phyloP scores from a whole-genome alignment of 345 rosid genomes.

The Populus nigra region DNA sequence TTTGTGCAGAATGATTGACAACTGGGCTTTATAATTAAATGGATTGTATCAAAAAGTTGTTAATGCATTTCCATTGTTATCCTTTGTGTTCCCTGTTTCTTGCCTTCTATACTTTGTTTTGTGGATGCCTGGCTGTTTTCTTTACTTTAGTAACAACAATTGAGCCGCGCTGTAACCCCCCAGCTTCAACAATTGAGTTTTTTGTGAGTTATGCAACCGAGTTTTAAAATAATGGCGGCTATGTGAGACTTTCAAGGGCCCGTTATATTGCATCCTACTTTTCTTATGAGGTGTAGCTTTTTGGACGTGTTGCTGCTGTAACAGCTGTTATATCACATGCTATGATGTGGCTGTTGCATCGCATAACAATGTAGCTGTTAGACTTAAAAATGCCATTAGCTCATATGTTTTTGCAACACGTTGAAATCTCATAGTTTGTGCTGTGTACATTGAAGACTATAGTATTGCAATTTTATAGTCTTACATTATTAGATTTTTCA shows the following conservation, averaged over 20 bases:
- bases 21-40: neutral
- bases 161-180: neutral
- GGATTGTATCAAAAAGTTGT: neutral
- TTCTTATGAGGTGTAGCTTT: no score
- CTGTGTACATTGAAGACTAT: neutral
- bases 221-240: neutral
- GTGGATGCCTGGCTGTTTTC: neutral
- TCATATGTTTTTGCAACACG: neutral
- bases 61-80: neutral
- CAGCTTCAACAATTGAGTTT: neutral
- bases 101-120: neutral
- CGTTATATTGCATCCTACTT: no score
- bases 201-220: neutral
- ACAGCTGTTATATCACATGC: neutral
- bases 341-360: neutral
- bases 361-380: neutral
- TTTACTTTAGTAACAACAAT: neutral
- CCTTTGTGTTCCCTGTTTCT: neutral
- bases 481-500: neutral
- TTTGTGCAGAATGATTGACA: neutral
- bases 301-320: no score
- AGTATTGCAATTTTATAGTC: neutral
- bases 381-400: neutral
- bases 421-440: neutral
- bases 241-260: neutral